Conservation (phyloP, 352 stramenopile genomes). For the Lagenidium giganteum region DNA sequence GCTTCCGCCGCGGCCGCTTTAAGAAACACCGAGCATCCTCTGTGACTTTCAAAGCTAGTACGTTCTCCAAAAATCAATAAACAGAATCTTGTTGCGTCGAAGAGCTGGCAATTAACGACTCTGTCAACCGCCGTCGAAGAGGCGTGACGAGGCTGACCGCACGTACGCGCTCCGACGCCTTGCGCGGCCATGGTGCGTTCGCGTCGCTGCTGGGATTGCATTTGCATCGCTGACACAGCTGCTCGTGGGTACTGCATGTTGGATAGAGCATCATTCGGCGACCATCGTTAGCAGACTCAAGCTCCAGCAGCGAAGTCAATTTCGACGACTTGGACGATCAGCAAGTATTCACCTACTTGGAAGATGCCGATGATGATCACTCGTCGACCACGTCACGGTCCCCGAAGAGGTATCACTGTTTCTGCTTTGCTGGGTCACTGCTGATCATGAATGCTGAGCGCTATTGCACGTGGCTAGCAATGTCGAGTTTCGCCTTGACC, state of each 20-base stretch:
- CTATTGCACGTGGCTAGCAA: conserved; percentile 9
- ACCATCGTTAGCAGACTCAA: conserved; percentile 33
- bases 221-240: too few species aligned
- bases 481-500: conserved; percentile 47
- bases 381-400: conserved; percentile 1
- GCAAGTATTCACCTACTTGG: conserved; percentile 49
- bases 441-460: background rate
- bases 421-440: background rate
- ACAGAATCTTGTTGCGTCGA: too few species aligned
- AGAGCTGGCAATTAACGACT: too few species aligned
- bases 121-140: too few species aligned
- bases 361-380: conserved; percentile 29
- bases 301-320: conserved; percentile 49
- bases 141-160: too few species aligned
- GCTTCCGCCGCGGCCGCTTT: too few species aligned
- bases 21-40: too few species aligned
- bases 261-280: conserved; percentile 15
- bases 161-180: too few species aligned
- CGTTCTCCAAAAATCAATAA: too few species aligned
- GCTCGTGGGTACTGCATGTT: background rate
- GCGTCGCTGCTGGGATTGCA: too few species aligned
- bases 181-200: too few species aligned
- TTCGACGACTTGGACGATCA: conserved; percentile 60
- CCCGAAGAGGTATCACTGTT: conserved; percentile 18
- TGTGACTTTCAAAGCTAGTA: too few species aligned